phyloP scores from a whole-genome alignment of 2,329 filamentous ascomycete genomes.

The Trichoderma oligosporum region DNA sequence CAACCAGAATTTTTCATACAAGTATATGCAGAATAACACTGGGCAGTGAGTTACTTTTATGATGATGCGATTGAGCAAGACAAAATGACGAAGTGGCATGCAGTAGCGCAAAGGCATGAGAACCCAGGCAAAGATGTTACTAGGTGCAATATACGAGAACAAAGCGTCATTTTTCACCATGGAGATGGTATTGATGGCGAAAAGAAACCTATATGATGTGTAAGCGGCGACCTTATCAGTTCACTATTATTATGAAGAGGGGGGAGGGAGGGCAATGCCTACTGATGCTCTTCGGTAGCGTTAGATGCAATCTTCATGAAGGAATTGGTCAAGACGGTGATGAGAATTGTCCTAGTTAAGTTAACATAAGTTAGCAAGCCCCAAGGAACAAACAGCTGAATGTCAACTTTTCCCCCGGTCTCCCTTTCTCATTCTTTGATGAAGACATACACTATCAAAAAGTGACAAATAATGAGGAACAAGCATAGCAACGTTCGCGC shows the following conservation, averaged over 20 bases:
- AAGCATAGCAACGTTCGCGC: conserved; percentile 72
- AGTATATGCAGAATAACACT: conserved; percentile 77
- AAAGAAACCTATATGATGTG: conserved; percentile 60
- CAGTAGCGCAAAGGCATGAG: conserved; percentile 77
- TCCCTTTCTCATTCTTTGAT: not conserved
- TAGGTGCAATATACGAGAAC: conserved; percentile 89
- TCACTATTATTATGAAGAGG: fast-evolving
- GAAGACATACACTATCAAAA: conserved; percentile 68
- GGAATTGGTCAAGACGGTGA: conserved; percentile 93
- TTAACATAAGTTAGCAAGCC: conserved; percentile 6
- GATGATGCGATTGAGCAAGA: conserved; percentile 80
- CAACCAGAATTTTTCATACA: conserved; percentile 80
- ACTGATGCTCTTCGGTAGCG: conserved; percentile 83
- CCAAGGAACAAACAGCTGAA: too few relatives aligned
- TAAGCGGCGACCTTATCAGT: conserved; percentile 12
- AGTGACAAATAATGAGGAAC: conserved; percentile 93
- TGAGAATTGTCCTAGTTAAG: conserved; percentile 67
- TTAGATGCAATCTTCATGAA: conserved; percentile 95
- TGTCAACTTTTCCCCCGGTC: too few relatives aligned
- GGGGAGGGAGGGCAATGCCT: conserved; percentile 26
- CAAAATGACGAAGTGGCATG: conserved; percentile 76
- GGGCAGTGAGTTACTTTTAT: conserved; percentile 92
- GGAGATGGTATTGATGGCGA: conserved; percentile 93
- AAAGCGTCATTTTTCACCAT: conserved; percentile 98
- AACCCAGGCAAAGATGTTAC: conserved; percentile 88